Evolutionary conservation across 768 basidiomycete genomes (phyloP).

Genomic region (Mycena amicta): DNA sequence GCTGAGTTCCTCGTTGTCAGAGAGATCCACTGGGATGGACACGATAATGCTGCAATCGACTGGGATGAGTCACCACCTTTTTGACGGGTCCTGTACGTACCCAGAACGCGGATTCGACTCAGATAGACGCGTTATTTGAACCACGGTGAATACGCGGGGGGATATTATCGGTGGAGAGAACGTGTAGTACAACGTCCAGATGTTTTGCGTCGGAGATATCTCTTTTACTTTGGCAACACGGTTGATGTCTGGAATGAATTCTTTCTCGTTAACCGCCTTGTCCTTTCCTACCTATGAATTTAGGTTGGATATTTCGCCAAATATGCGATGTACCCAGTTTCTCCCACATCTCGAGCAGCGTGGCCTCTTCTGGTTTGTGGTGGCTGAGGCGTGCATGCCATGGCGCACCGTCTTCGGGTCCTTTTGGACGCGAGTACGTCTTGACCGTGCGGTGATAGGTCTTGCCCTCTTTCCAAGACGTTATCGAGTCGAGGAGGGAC

Average conservation of each 20-base stretch:
- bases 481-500: slow-evolving; percentile 57
- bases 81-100: slow-evolving; percentile 39
- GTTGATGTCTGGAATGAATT: slow-evolving; percentile 70
- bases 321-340: too few species aligned
- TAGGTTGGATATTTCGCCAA: too few species aligned
- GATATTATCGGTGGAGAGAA: slow-evolving; percentile 66
- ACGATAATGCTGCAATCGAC: slow-evolving; percentile 49
- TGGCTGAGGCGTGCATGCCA: slow-evolving; percentile 74
- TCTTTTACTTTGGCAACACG: slow-evolving; percentile 64
- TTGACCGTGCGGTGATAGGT: slow-evolving; percentile 59
- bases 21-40: slow-evolving; percentile 71
- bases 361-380: slow-evolving; percentile 64
- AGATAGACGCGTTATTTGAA: slow-evolving; percentile 62
- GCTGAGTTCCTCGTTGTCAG: slow-evolving; percentile 56
- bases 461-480: slow-evolving; percentile 71
- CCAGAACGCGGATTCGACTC: slow-evolving; percentile 56
- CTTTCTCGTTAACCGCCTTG: slow-evolving; percentile 69
- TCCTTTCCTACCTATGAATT: too few species aligned
- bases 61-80: slow-evolving; percentile 10
- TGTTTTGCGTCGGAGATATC: slow-evolving; percentile 61
- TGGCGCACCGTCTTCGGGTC: slow-evolving; percentile 53
- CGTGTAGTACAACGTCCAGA: slow-evolving; percentile 76
- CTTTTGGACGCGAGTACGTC: slow-evolving; percentile 56
- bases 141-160: slow-evolving; percentile 74
- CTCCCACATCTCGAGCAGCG: slow-evolving; percentile 75